phyloP scores from a whole-genome alignment of 495 filamentous ascomycete genomes.

The Tuber magnatum region DNA sequence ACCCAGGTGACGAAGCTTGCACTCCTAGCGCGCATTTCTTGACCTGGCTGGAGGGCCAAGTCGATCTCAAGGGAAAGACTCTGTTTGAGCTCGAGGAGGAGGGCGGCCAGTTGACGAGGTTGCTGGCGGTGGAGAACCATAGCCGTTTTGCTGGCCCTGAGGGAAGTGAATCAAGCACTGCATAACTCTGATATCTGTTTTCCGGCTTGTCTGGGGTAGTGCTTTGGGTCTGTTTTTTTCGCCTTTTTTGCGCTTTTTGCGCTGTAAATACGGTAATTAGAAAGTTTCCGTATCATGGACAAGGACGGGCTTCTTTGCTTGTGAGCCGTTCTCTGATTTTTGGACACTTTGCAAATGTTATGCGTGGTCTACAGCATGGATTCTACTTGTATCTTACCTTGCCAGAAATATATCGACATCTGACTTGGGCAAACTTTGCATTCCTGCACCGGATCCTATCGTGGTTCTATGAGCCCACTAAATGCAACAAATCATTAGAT shows the following conservation, averaged over 20 bases:
- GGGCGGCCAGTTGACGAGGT: constrained; percentile 32
- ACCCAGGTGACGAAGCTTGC: constrained; percentile 24
- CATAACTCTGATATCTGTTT: neutral
- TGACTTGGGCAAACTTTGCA: neutral
- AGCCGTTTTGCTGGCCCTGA: constrained; percentile 18
- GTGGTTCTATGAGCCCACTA: neutral
- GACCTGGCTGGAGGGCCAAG: constrained; percentile 17
- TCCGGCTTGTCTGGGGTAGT: neutral
- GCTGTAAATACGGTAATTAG: neutral
- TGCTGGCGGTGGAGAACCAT: constrained; percentile 27
- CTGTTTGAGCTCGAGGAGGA: constrained; percentile 44
- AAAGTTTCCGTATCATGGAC: neutral
- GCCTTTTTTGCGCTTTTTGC: neutral
- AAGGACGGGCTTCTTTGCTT: neutral
- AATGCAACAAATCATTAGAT: neutral
- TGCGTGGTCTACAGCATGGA: neutral
- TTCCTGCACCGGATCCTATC: neutral
- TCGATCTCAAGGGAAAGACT: constrained; percentile 23
- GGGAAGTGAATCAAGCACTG: neutral
- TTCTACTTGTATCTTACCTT: no score
- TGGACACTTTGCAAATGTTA: neutral
- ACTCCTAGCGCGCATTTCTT: constrained; percentile 25
- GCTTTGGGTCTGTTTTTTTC: neutral
- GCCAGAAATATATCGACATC: neutral
- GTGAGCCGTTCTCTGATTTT: neutral